Evolutionary conservation across 177 flowering plant genomes (phyloP), one percentile per base, ranked within the genome.

Genomic region (Vitis hybrid): DNA sequence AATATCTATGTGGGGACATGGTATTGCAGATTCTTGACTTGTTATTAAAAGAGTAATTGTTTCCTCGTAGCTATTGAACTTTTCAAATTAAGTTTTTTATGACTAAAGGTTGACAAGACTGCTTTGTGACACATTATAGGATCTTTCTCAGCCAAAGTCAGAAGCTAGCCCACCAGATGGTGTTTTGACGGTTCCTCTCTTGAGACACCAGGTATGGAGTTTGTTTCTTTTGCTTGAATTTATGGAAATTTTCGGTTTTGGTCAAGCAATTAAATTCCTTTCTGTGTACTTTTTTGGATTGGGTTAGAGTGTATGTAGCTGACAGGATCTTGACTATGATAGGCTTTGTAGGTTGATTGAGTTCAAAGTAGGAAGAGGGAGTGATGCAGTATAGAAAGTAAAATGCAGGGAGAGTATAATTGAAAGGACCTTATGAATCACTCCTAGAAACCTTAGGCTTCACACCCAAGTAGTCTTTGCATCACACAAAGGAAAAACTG

Each of bases 161-260:
- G 98, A 94, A 86, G 81, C 84, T 70, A 76, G 35, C 76, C 92
- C 96, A 48, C 96, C 97, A 3, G 92, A 92, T 64, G 98, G 98
- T 69, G 64, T 77, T 73, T 65, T 94, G 80, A 79, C 91, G 27
- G 93, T 92, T 62, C 84, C 96, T 57, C 91, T 94, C 63, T 67
- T 94, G 78, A 86, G 91, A 71, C 98, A 94, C 77, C 98, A 94
- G 98, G 98, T 93, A 63, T 64, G 74, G 35, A 58, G 9, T 58
- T 11, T 62, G 12, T 35, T 60, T 52, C 21, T 67, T 10, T 52
- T 41, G 46, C 46, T 8, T 41, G 46, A 41, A 41, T 41, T 41
- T 41, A 4, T 41, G 6, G 46, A 7, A 41, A 4, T 7, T 41
- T 41, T 41, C 0, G 14, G 52, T 18, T 66, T 59, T 20, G 17